A percentile compares a stretch with the other conserved stretches of the same genome.
Evolutionary conservation across 371 early-diverging fungal genomes (phyloP).

Genomic region (Nematocida sp.): DNA sequence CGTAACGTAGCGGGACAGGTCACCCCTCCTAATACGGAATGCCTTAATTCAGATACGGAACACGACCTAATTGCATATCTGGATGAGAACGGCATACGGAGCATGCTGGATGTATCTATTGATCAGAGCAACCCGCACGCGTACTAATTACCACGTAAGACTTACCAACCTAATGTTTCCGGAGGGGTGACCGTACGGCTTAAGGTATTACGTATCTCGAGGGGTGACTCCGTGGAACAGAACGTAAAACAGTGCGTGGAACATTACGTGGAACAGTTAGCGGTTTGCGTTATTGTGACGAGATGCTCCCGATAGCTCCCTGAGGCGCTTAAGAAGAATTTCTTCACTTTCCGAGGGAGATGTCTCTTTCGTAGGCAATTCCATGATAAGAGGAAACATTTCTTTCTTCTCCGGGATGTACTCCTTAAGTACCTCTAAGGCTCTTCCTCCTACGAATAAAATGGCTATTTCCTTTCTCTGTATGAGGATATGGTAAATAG

Average conservation of each 20-base stretch:
- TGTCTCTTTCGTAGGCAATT: slow-evolving; percentile 59
- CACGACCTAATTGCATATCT: slow-evolving; percentile 34
- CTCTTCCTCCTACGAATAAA: slow-evolving; percentile 62
- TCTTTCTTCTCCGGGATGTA: slow-evolving; percentile 53
- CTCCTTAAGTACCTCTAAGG: slow-evolving; percentile 52
- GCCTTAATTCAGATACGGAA: not conserved
- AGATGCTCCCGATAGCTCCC: too few species aligned
- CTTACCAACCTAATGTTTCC: too few species aligned
- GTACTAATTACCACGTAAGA: too few species aligned
- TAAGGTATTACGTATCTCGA: too few species aligned
- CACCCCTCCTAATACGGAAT: not conserved
- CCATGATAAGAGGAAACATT: slow-evolving; percentile 59
- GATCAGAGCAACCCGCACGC: too few species aligned
- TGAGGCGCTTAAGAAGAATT: slow-evolving; percentile 36
- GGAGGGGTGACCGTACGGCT: too few species aligned
- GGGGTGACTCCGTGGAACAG: not conserved
- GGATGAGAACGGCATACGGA: slow-evolving; percentile 46
- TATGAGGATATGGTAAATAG: slow-evolving; percentile 40
- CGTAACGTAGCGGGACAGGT: not conserved
- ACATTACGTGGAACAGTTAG: not conserved
- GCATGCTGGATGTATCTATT: slow-evolving; percentile 39
- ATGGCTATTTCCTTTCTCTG: slow-evolving; percentile 63
- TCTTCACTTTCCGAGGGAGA: slow-evolving; percentile 11
- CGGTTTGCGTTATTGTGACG: too few species aligned
- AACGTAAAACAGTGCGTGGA: not conserved